Evolutionary conservation across 345 rosid species (phyloP).

Genomic region (Psidium friedrichsthalianum): DNA sequence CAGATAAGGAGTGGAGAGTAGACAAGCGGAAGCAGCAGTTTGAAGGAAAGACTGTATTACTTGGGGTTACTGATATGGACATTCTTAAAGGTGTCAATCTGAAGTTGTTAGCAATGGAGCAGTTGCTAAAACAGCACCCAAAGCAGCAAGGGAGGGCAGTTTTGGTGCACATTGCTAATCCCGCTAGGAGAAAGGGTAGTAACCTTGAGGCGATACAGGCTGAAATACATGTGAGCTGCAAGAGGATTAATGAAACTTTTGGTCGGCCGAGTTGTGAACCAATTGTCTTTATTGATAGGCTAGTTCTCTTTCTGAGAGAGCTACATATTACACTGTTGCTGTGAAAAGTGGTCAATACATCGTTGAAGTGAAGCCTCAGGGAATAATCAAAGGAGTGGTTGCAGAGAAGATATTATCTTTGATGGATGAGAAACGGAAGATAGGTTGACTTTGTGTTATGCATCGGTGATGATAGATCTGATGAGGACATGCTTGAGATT

Average conservation of each 20-base stretch:
- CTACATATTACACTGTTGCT: slow-evolving; percentile 56
- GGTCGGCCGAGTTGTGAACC: slow-evolving; percentile 57
- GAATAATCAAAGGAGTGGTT: too few species aligned
- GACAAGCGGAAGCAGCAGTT: slow-evolving; percentile 58
- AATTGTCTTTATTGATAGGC: slow-evolving; percentile 50
- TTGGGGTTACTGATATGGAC: slow-evolving; percentile 81
- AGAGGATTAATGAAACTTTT: slow-evolving; percentile 53
- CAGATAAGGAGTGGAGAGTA: slow-evolving; percentile 65
- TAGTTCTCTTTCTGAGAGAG: slow-evolving; percentile 49
- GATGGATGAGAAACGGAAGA: too few species aligned
- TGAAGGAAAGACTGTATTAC: slow-evolving; percentile 57
- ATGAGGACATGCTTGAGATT: slow-evolving; percentile 71
- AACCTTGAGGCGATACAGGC: slow-evolving; percentile 58
- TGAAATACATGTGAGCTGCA: slow-evolving; percentile 47
- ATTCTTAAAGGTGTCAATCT: slow-evolving; percentile 65
- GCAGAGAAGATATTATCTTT: too few species aligned
- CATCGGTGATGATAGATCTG: slow-evolving; percentile 20
- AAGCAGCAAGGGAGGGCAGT: slow-evolving; percentile 65
- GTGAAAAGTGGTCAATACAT: slow-evolving; percentile 67
- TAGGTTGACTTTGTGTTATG: too few species aligned
- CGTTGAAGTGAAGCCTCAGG: slow-evolving; percentile 80
- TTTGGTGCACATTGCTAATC: slow-evolving; percentile 60
- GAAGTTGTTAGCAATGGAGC: slow-evolving; percentile 74
- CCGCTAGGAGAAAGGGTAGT: slow-evolving; percentile 59
- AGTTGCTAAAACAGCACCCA: slow-evolving; percentile 58